Conservation (phyloP, 176 grass and related monocot species). For the Alloteropsis semialata region DNA sequence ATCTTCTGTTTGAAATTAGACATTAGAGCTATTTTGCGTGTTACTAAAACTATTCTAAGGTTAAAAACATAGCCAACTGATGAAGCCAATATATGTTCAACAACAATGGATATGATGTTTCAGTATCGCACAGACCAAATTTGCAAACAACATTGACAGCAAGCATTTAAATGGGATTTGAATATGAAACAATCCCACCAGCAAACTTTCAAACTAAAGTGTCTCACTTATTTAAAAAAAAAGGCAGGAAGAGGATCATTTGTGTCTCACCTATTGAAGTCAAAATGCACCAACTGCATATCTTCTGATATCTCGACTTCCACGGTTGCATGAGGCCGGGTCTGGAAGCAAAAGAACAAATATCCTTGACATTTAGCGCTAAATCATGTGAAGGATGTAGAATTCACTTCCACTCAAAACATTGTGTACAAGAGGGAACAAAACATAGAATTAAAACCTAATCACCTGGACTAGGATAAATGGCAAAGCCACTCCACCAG, state of each 20-base stretch:
- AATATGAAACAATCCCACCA: neutral
- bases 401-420: neutral
- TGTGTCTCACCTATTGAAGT: constrained; percentile 55
- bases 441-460: constrained; percentile 8
- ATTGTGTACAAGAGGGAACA: constrained; percentile 8
- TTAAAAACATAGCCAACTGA: neutral
- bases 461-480: constrained; percentile 98
- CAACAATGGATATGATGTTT: neutral
- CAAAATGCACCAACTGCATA: constrained; percentile 97
- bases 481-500: constrained; percentile 86
- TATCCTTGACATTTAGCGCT: neutral
- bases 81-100: neutral
- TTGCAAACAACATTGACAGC: neutral
- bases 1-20: neutral
- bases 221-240: no score
- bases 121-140: neutral
- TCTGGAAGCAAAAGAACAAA: constrained; percentile 44
- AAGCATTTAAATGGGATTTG: neutral
- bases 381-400: neutral
- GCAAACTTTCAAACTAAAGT: neutral
- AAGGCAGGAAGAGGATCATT: neutral
- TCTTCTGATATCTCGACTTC: constrained; percentile 99
- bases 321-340: constrained; percentile 93
- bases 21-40: neutral
- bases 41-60: neutral